Evolutionary conservation across 805 yeast species (phyloP).

Genomic region (Monosporozyma solicola): DNA sequence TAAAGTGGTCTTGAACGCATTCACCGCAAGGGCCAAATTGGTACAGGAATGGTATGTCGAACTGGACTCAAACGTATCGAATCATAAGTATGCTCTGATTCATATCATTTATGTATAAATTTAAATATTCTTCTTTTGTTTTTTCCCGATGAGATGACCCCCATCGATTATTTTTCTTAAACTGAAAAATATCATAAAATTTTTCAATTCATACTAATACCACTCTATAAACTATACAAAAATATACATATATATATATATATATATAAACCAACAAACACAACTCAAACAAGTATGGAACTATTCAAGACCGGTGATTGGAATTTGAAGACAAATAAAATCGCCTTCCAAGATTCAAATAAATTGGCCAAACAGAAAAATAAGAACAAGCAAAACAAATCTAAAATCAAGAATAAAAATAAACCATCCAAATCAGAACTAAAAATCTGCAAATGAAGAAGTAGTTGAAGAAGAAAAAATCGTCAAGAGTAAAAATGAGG

Average conservation of each 20-base stretch:
- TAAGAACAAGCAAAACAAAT: constrained; percentile 7
- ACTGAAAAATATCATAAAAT: background rate
- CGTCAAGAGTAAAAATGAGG: background rate
- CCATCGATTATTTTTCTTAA: background rate
- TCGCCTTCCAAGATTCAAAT: constrained; percentile 38
- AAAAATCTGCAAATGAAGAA: background rate
- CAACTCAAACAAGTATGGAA: constrained; percentile 39
- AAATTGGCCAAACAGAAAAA: constrained; percentile 11
- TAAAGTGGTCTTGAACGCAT: background rate
- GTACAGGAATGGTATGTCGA: background rate
- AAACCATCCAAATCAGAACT: constrained; percentile 4
- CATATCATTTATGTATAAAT: background rate
- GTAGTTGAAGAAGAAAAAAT: background rate
- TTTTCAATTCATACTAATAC: background rate
- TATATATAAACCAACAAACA: background rate
- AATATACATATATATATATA: too few relatives aligned
- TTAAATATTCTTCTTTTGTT: background rate
- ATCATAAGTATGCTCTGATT: background rate
- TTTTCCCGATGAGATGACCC: background rate
- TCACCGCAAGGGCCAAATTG: background rate
- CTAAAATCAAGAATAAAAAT: constrained; percentile 10
- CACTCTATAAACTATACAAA: background rate
- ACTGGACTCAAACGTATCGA: background rate
- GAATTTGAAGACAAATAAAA: constrained; percentile 50
- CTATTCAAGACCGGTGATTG: constrained; percentile 78